These are phyloP conservation scores for Macroventuria anomochaeta DNA, from an alignment of 2,329 filamentous ascomycete genomes.

Conservation along the genomic window DNA sequence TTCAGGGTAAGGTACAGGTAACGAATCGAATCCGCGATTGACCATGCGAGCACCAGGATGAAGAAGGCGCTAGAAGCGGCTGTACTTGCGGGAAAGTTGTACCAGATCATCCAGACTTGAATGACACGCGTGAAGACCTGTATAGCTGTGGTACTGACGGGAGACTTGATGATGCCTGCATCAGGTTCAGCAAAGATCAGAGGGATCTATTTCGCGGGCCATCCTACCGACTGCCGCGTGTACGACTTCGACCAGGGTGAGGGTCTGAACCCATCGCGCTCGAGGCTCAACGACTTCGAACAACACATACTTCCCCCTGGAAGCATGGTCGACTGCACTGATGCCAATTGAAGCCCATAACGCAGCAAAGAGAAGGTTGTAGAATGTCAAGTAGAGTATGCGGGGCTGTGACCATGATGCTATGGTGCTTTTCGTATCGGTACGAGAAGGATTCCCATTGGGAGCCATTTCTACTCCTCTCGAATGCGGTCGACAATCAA, in stretches of 20 bases:
- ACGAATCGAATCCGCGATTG: constrained; percentile 29
- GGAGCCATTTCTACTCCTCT: neutral
- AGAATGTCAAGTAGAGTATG: constrained; percentile 29
- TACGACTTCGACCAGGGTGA: constrained; percentile 29
- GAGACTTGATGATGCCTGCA: constrained; percentile 32
- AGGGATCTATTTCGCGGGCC: neutral
- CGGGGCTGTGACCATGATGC: constrained; percentile 2
- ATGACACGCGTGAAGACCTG: constrained; percentile 36
- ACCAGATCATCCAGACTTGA: constrained; percentile 40
- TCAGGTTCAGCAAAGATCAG: neutral
- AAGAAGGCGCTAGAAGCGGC: constrained; percentile 26
- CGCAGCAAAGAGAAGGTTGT: constrained; percentile 29
- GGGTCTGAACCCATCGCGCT: constrained; percentile 31
- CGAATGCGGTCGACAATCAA: neutral
- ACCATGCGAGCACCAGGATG: constrained; percentile 31
- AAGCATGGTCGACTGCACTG: constrained; percentile 2
- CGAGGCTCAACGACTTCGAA: constrained; percentile 23
- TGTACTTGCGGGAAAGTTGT: constrained; percentile 26
- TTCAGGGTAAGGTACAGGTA: constrained; percentile 33
- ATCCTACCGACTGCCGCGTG: constrained; percentile 28
- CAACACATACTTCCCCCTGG: constrained; percentile 2
- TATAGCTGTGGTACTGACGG: constrained; percentile 30
- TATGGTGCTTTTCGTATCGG: too few relatives aligned
- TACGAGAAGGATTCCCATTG: neutral
- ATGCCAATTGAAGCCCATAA: constrained; percentile 27